Percentiles rank a stretch among this genome's conserved stretches.
phyloP scores from a whole-genome alignment of 2,329 filamentous ascomycete species.

The Diaporthe sp. region DNA sequence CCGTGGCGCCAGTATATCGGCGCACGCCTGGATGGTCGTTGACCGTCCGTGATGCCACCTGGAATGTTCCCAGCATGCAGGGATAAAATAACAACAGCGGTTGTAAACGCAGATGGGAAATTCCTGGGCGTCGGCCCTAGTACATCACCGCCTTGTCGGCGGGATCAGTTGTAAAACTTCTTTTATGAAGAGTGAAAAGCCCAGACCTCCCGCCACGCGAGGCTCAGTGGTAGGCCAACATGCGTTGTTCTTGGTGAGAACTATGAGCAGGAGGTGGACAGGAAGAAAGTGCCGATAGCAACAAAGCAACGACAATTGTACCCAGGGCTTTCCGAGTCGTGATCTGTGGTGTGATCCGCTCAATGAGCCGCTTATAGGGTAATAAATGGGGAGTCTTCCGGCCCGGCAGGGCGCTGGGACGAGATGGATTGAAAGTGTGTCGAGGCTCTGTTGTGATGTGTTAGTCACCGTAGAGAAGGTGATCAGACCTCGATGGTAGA shows the following conservation, averaged over 20 bases:
- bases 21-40: neutral
- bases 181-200: neutral
- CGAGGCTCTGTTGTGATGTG: neutral
- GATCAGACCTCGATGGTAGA: neutral
- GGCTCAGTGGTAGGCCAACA: neutral
- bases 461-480: neutral
- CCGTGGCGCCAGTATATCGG: neutral
- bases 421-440: neutral
- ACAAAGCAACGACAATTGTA: neutral
- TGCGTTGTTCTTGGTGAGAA: neutral
- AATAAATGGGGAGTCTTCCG: neutral
- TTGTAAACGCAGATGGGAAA: neutral
- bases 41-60: neutral
- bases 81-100: neutral
- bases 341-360: neutral
- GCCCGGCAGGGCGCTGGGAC: neutral
- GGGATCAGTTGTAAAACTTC: neutral
- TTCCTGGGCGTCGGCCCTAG: neutral
- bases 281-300: neutral
- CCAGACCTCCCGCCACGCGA: neutral
- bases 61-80: neutral
- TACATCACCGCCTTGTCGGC: slow-evolving; percentile 4
- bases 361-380: neutral
- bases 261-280: neutral
- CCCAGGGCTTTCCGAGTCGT: neutral